These are phyloP conservation scores for Trametes polyzona DNA, from an alignment of 1,284 basidiomycete species.

Conservation along the genomic window DNA sequence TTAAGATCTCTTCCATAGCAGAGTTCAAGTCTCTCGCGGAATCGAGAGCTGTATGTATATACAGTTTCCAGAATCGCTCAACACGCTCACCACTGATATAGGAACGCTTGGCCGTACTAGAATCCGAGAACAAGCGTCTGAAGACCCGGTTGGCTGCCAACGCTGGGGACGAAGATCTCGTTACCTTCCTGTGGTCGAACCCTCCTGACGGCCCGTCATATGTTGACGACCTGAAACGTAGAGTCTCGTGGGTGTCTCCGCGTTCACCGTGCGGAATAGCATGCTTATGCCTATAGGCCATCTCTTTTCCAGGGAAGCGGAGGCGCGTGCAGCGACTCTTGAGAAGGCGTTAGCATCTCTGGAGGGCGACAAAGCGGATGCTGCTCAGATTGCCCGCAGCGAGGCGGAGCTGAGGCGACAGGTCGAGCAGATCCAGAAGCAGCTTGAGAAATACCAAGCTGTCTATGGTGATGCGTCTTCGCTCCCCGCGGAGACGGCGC, in stretches of 20 bases:
- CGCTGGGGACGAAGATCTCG: slow-evolving; percentile 71
- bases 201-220: slow-evolving; percentile 60
- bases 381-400: slow-evolving; percentile 48
- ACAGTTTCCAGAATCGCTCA: slow-evolving; percentile 10
- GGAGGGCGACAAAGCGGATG: slow-evolving; percentile 51
- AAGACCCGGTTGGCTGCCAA: slow-evolving; percentile 81
- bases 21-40: slow-evolving; percentile 77
- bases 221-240: slow-evolving; percentile 62
- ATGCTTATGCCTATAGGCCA: not conserved
- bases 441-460: slow-evolving; percentile 64
- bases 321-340: slow-evolving; percentile 53
- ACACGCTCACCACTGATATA: slow-evolving; percentile 37
- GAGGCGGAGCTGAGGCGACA: slow-evolving; percentile 60
- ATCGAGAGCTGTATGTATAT: slow-evolving; percentile 60
- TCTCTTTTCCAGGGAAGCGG: slow-evolving; percentile 49
- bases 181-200: slow-evolving; percentile 71
- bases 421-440: slow-evolving; percentile 47
- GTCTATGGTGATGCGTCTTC: slow-evolving; percentile 62
- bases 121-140: slow-evolving; percentile 77
- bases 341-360: slow-evolving; percentile 53
- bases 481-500: slow-evolving; percentile 51
- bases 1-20: slow-evolving; percentile 66
- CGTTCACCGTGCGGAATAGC: slow-evolving; percentile 6
- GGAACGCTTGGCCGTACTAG: slow-evolving; percentile 77
- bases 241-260: slow-evolving; percentile 55